Percentiles rank a stretch among this genome's conserved stretches.
These are phyloP conservation scores for Tylopilus plumbeoviolaceoides DNA, from an alignment of 768 basidiomycete species.

Conservation along the genomic window DNA sequence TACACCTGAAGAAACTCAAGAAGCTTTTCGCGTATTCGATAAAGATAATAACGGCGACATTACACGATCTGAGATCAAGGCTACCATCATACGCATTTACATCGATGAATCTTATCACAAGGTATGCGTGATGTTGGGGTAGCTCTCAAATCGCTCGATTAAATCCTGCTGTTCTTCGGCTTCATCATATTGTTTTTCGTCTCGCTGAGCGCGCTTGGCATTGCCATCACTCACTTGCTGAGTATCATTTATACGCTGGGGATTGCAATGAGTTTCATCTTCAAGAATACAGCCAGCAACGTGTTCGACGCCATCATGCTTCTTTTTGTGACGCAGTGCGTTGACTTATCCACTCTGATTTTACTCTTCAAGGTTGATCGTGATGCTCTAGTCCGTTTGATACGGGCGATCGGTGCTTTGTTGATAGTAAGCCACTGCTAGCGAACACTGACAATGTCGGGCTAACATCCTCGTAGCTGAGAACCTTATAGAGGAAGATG, in stretches of 20 bases:
- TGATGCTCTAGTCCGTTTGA: constrained; percentile 57
- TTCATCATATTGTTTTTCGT: constrained; percentile 67
- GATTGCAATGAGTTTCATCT: constrained; percentile 76
- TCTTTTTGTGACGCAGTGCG: constrained; percentile 78
- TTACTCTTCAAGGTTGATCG: constrained; percentile 2
- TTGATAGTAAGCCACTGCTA: constrained; percentile 44
- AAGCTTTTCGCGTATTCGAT: constrained; percentile 74
- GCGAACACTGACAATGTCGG: not conserved
- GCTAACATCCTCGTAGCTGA: constrained; percentile 43
- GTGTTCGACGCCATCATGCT: constrained; percentile 83
- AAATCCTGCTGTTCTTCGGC: constrained; percentile 60
- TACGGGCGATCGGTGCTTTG: constrained; percentile 78
- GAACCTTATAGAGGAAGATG: constrained; percentile 73
- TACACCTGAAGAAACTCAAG: constrained; percentile 50
- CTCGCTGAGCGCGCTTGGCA: constrained; percentile 66
- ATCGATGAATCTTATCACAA: constrained; percentile 68
- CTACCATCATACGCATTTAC: constrained; percentile 63
- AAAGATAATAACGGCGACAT: constrained; percentile 75
- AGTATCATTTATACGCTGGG: constrained; percentile 70
- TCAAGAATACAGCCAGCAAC: constrained; percentile 67
- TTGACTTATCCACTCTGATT: constrained; percentile 7
- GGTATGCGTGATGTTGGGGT: constrained; percentile 73
- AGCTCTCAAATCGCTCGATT: constrained; percentile 62
- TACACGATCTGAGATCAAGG: constrained; percentile 71
- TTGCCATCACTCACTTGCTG: constrained; percentile 59